These are phyloP conservation scores for Sugiyamaella paludigena DNA, from an alignment of 1,139 yeast genomes.

Conservation along the genomic window DNA sequence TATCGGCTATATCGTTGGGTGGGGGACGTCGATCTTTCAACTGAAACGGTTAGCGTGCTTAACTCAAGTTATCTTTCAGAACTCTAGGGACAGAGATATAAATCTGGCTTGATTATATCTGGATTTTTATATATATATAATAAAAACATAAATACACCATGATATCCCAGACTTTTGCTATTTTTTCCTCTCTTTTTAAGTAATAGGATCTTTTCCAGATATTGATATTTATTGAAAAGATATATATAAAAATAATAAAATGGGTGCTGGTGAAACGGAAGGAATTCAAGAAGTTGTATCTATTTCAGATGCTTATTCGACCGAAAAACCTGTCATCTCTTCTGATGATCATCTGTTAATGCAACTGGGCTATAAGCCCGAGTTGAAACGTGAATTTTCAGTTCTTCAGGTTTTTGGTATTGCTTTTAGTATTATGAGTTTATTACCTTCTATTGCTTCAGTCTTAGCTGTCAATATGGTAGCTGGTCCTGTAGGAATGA, in stretches of 20 bases:
- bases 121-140: too few relatives aligned
- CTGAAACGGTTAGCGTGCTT: too few relatives aligned
- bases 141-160: too few relatives aligned
- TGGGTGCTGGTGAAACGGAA: slow-evolving; percentile 10
- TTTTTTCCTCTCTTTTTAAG: too few relatives aligned
- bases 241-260: background rate
- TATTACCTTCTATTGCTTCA: slow-evolving; percentile 61
- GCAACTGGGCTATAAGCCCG: slow-evolving; percentile 66
- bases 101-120: too few relatives aligned
- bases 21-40: too few relatives aligned
- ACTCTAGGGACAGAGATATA: too few relatives aligned
- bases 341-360: slow-evolving; percentile 38
- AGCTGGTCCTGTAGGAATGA: slow-evolving; percentile 58
- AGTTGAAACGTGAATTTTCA: slow-evolving; percentile 63
- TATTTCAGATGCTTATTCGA: background rate
- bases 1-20: too few relatives aligned
- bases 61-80: too few relatives aligned
- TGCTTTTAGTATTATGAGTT: slow-evolving; percentile 69
- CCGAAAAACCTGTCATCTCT: slow-evolving; percentile 2
- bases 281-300: slow-evolving; percentile 4
- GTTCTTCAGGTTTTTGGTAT: slow-evolving; percentile 55
- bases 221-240: background rate
- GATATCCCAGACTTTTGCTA: too few relatives aligned
- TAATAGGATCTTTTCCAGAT: too few relatives aligned
- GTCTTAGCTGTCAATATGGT: slow-evolving; percentile 43